Base-by-base conservation (phyloP, 345 rosid species). In the Bruguiera gymnorhiza region DNA sequence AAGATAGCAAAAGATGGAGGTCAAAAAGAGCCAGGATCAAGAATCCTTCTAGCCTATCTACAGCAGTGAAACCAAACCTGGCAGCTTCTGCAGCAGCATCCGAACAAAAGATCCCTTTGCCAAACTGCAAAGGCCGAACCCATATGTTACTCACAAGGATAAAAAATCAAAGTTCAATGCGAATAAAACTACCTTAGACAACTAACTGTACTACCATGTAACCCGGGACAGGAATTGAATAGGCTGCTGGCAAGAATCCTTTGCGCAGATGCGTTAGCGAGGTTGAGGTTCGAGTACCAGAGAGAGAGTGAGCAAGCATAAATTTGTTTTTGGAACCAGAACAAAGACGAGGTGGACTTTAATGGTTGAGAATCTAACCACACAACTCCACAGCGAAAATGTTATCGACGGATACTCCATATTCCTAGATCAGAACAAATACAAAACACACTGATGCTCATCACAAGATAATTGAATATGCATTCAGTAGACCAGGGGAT, bases 51-150 rank as follows among this genome's bases (percentile, higher is more conserved):
- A 89, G 89, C 79, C 89, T 86, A 67, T 88, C 94, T 3, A 90
- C 78, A 0, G 96, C 86, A 1, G 96, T 87, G 65, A 88, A 92
- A 10, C 93, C 92, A 37, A 85, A 87, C 59, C 85, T 87, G 8
- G 97, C 92, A 29, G 96, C 98, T 74, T 94, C 96, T 19, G 96
- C 92, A 0, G 93, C 93, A 26, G 93, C 89, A 78, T 92, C 97
- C 1, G 89, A 86, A 59, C 96, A 92, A n/a, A 95, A 89, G 18
- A 92, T 83, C 0, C 91, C 99, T 70, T 54, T 88, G 55, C 99
- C 97, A 55, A 95, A 84, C 98, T 89, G 75, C 2, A 10, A 62
- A 24, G 27, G 24, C 18, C 4, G 24, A 10, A 32, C 10, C n/a
- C 20, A 13, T 30, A 8, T 37, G 2, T 29, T 34, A 54, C 9